These are phyloP conservation scores for Blastocystis sp. DNA, from an alignment of 352 stramenopile genomes.

Conservation along the genomic window DNA sequence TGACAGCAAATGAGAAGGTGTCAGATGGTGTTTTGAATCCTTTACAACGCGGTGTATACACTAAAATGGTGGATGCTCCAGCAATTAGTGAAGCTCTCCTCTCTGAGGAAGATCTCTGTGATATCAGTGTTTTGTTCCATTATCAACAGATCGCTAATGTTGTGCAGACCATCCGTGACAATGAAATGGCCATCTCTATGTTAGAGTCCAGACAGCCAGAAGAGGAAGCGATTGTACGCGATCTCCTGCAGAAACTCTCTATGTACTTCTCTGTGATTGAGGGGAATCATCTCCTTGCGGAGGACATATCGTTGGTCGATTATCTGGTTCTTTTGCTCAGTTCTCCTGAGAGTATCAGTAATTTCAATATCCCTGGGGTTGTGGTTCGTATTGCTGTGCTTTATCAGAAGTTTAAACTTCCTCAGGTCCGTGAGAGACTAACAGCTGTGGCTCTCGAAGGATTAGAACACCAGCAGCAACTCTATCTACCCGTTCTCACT, in stretches of 20 bases:
- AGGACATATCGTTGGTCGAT: background rate
- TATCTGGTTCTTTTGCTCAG: background rate
- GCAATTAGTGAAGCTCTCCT: background rate
- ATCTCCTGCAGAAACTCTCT: background rate
- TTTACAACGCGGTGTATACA: background rate
- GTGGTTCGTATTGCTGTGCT: background rate
- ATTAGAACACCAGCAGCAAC: background rate
- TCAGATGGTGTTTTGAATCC: background rate
- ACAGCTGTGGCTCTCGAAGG: background rate
- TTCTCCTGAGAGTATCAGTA: background rate
- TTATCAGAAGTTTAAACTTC: background rate
- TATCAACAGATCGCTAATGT: background rate
- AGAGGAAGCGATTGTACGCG: background rate
- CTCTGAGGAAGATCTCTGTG: background rate
- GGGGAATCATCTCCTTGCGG: background rate
- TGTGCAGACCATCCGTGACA: background rate
- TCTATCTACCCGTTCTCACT: background rate
- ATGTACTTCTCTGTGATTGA: background rate
- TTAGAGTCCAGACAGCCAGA: background rate
- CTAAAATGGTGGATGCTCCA: background rate
- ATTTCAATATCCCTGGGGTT: background rate
- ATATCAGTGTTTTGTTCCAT: background rate
- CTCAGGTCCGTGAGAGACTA: background rate
- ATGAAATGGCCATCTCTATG: background rate
- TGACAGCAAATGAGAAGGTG: constrained; percentile 44